Evolutionary conservation across 2,329 filamentous ascomycete species (phyloP).

Genomic region (Pseudogymnoascus sp.): DNA sequence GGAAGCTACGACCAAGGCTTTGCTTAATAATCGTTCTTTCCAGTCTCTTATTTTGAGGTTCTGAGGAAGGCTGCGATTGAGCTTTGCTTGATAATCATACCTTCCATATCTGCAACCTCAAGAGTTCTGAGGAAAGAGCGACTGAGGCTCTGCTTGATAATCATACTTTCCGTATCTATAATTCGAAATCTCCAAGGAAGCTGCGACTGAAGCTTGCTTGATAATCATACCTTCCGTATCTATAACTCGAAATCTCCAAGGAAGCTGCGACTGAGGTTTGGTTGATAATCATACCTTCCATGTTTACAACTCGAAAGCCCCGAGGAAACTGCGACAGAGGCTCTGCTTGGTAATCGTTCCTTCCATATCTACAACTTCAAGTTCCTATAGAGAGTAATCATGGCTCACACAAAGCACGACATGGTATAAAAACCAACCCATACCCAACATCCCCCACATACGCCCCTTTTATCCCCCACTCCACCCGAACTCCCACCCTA

Average conservation of each 20-base stretch:
- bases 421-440: neutral
- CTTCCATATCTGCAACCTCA: neutral
- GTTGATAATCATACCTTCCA: neutral
- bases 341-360: neutral
- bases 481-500: slow-evolving; percentile 9
- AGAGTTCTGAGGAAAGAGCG: neutral
- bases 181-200: neutral
- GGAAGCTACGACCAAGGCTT: neutral
- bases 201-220: neutral
- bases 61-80: too few species aligned
- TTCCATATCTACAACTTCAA: neutral
- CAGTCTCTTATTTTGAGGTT: too few species aligned
- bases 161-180: neutral
- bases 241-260: neutral
- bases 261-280: neutral
- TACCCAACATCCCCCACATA: neutral
- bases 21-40: neutral
- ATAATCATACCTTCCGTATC: neutral
- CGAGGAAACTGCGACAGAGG: neutral
- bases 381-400: neutral
- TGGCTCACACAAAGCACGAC: neutral
- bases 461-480: slow-evolving; percentile 9
- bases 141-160: neutral
- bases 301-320: neutral
- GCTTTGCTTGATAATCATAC: neutral